Base-by-base conservation (phyloP, 2,329 filamentous ascomycete genomes). In the Ascochyta clinopodiicola region DNA sequence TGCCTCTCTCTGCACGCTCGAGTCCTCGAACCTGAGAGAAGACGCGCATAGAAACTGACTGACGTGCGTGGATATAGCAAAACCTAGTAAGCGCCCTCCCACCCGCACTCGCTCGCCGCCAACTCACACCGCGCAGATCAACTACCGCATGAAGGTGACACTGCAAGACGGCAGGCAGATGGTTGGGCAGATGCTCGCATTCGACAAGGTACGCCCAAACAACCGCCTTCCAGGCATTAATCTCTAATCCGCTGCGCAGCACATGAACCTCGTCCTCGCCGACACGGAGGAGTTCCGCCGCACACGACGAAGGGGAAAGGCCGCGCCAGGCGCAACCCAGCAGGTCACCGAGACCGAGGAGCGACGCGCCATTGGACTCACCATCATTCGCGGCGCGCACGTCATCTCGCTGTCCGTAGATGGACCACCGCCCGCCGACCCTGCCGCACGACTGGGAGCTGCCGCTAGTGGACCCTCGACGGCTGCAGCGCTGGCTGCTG, bases 181-280 rank as follows among this genome's bases (percentile, higher is more conserved):
- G 88, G 93, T 92, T 36, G 95, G 93, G 60, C 92, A 98, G 78
- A 96, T 99, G 91, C 86, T 99, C 67, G 95, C 95, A 50, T 99
- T 98, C 73, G 95, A 99, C 79, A 98, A 98, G 86, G 92, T 94
- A 50, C 40, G 79, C 51, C 63, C 51, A 13, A 47, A 60, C 43
- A 3, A 6, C 13, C 13, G 9, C 44, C 37, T 34, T 15, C 34
- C 39, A 12, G 1, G 17, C 17, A 17, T 24, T 10, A 27, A 31
- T 17, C 44, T 25, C 65, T 75, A 29, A 73, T 29, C 3, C 17
- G 25, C 34, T 38, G 43, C 22, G 6, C 64, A 96, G 92, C 95
- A 99, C 79, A 99, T 99, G 95, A 99, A 99, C 78, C 86, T 99
- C 64, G 95, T 99, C 60, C 90, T 99, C 61, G 95, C 94, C 79